Percentiles rank a stretch among this genome's conserved stretches.
Evolutionary conservation across 2,329 filamentous ascomycete genomes (phyloP).

Genomic region (Lasiodiplodia hormozganensis): DNA sequence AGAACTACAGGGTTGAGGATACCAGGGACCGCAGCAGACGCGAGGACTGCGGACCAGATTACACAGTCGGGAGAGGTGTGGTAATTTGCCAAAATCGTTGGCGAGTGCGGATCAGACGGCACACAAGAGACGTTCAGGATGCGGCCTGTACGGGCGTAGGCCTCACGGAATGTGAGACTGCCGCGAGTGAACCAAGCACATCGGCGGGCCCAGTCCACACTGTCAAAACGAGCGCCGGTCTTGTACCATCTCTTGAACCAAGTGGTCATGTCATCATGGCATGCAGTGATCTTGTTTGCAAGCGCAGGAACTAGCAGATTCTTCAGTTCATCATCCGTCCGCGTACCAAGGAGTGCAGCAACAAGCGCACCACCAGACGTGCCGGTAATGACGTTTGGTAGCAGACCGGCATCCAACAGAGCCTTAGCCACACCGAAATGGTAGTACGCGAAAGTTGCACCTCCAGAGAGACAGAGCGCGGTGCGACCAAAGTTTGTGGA

Average conservation of each 20-base stretch:
- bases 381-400: constrained; percentile 94
- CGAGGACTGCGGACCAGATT: constrained; percentile 95
- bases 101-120: constrained; percentile 92
- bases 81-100: constrained; percentile 91
- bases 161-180: constrained; percentile 92
- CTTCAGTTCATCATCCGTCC: constrained; percentile 91
- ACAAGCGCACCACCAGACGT: constrained; percentile 94
- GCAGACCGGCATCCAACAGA: constrained; percentile 80
- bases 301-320: constrained; percentile 84
- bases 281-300: constrained; percentile 84
- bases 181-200: constrained; percentile 91
- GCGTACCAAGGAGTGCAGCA: constrained; percentile 83
- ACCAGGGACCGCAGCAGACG: constrained; percentile 92
- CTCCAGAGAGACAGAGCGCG: constrained; percentile 89
- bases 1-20: constrained; percentile 95
- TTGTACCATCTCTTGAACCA: constrained; percentile 89
- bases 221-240: constrained; percentile 93
- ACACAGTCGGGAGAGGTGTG: constrained; percentile 95
- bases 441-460: constrained; percentile 94
- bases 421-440: constrained; percentile 94
- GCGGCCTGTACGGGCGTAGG: constrained; percentile 89
- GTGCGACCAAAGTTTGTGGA: constrained; percentile 92
- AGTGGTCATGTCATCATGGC: constrained; percentile 74
- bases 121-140: constrained; percentile 97
- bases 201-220: constrained; percentile 84